phyloP scores from a whole-genome alignment of 78 protist genomes.

The Monosiga brevicollis region DNA sequence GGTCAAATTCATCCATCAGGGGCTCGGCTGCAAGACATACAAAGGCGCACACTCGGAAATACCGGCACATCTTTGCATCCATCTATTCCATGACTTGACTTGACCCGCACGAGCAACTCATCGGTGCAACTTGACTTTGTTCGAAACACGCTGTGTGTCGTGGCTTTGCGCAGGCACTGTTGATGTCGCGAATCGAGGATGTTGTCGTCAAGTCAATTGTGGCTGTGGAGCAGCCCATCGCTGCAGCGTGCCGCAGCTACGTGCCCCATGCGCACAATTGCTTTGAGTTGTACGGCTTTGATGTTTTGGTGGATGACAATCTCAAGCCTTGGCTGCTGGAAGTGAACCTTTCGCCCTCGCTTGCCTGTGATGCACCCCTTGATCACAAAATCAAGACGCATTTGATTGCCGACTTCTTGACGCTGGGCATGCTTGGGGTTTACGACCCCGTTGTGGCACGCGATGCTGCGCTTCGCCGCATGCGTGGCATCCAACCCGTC shows the following conservation, averaged over 20 bases:
- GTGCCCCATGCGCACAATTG: slow-evolving; percentile 5
- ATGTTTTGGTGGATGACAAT: slow-evolving; percentile 49
- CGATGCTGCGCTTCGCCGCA: neutral
- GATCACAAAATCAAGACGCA: slow-evolving; percentile 15
- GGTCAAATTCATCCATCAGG: neutral
- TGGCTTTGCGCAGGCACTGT: neutral
- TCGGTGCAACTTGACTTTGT: slow-evolving; percentile 4
- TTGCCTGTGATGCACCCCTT: slow-evolving; percentile 27
- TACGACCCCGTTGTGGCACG: neutral
- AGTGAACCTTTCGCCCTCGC: slow-evolving; percentile 60
- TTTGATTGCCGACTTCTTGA: slow-evolving; percentile 24
- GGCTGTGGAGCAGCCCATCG: slow-evolving; percentile 17
- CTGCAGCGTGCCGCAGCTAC: neutral
- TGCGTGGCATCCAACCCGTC: too few relatives aligned
- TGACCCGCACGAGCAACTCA: neutral
- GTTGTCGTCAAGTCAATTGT: slow-evolving; percentile 39
- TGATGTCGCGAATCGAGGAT: slow-evolving; percentile 24
- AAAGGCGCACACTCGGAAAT: too few relatives aligned
- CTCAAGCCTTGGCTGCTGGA: slow-evolving; percentile 62
- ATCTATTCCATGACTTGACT: neutral
- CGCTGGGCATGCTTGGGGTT: neutral
- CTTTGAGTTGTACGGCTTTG: slow-evolving; percentile 62
- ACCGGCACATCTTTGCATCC: neutral
- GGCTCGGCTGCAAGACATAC: neutral
- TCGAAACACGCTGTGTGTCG: slow-evolving; percentile 39